Evolutionary conservation across 306 rosid genomes (phyloP).

Genomic region (Fragaria ananassa): DNA sequence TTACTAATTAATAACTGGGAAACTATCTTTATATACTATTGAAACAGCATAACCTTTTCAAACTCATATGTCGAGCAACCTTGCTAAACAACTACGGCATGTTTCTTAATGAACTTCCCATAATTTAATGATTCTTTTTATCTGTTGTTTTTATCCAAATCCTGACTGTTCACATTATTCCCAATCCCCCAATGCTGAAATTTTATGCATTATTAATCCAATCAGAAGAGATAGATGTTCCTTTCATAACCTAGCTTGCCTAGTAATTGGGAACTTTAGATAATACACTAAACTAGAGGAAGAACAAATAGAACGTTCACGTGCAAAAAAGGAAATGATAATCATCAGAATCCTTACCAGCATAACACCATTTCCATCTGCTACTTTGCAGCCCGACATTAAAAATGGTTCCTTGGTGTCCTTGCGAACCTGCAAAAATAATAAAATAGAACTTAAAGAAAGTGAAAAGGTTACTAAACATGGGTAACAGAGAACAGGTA

Average conservation of each 20-base stretch:
- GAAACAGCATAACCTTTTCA: not conserved
- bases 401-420: constrained; percentile 65
- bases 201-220: not conserved
- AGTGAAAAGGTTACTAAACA: not conserved
- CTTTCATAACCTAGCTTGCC: not conserved
- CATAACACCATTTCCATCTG: constrained; percentile 88
- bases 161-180: not conserved
- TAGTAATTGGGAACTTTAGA: not conserved
- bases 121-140: not conserved
- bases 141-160: not conserved
- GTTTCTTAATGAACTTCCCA: not conserved
- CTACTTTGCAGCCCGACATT: constrained; percentile 91
- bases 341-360: constrained; percentile 47
- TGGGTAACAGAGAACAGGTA: constrained; percentile 8
- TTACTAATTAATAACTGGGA: not conserved
- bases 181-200: not conserved
- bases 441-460: not conserved
- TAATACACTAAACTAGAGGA: not conserved
- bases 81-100: not conserved
- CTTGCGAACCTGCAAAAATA: constrained; percentile 52
- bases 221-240: not conserved
- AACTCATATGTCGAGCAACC: not conserved
- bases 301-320: not conserved
- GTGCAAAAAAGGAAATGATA: not conserved
- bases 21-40: not conserved